Evolutionary conservation across 139 green algal genomes (phyloP).

Genomic region (Edaphochlamys debaryana): DNA sequence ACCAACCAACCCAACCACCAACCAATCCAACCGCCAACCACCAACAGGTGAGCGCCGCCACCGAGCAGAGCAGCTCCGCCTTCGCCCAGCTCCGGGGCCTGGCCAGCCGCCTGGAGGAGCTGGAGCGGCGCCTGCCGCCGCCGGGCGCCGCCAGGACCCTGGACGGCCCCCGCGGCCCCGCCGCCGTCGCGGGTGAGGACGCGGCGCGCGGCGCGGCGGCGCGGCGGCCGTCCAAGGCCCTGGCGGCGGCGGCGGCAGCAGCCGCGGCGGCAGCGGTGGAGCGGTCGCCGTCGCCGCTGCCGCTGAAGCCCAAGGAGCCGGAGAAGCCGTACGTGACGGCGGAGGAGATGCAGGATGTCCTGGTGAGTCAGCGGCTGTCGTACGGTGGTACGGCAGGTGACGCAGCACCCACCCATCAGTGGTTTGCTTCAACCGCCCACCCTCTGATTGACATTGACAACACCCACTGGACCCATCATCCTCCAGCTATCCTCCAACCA

Average conservation of each 20-base stretch:
- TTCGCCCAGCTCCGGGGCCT: background rate
- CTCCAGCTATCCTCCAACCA: too few species aligned
- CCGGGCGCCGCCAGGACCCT: background rate
- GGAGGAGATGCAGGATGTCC: constrained; percentile 28
- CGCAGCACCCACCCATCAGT: too few species aligned
- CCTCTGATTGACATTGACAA: too few species aligned
- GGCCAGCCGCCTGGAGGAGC: background rate
- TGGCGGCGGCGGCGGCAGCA: too few species aligned
- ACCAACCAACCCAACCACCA: background rate
- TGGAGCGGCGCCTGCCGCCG: background rate
- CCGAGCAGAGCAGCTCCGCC: constrained; percentile 4
- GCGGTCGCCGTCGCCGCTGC: background rate
- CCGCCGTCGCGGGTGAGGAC: background rate
- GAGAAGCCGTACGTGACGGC: background rate
- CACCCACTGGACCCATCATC: too few species aligned
- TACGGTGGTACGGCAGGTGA: too few species aligned
- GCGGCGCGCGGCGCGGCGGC: too few species aligned
- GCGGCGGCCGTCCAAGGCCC: background rate
- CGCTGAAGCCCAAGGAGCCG: background rate
- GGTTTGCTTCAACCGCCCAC: too few species aligned
- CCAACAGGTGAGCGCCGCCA: background rate
- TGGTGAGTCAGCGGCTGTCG: too few species aligned
- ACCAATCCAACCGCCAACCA: background rate
- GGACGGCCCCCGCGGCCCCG: background rate
- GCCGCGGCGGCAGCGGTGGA: too few species aligned